Evolutionary conservation across 176 grass and related monocot genomes (phyloP).

Genomic region (Dactylis glomerata): DNA sequence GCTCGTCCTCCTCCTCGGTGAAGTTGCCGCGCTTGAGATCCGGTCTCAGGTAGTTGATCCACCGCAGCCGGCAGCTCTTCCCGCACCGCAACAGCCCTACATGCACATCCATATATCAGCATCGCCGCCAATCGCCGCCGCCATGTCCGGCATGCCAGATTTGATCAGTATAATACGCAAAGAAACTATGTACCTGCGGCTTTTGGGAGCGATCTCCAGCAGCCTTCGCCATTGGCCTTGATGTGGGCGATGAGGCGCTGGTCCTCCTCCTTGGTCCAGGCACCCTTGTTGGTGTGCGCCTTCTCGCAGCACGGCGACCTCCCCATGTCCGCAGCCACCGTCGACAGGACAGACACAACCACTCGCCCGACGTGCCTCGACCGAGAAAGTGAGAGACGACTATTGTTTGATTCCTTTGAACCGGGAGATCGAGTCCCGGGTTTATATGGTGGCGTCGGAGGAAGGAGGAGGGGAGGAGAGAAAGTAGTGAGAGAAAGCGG

Average conservation of each 20-base stretch:
- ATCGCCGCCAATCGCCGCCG: neutral
- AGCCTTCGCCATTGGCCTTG: constrained; percentile 75
- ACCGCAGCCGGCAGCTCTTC: constrained; percentile 81
- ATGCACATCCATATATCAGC: neutral
- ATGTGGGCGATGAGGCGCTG: constrained; percentile 78
- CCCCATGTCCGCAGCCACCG: constrained; percentile 37
- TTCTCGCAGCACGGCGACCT: constrained; percentile 96
- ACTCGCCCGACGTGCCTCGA: neutral
- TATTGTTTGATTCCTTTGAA: neutral
- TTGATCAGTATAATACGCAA: neutral
- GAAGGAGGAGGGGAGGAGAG: neutral
- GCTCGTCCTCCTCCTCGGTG: constrained; percentile 65
- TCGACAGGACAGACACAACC: neutral
- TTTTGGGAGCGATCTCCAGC: constrained; percentile 86
- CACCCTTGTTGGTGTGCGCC: constrained; percentile 92
- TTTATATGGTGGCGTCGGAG: neutral
- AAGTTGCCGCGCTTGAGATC: constrained; percentile 92
- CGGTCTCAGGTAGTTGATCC: constrained; percentile 84
- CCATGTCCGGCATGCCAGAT: neutral
- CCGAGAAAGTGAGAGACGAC: neutral
- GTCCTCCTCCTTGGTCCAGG: constrained; percentile 94
- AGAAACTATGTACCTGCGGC: constrained; percentile 68
- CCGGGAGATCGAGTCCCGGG: neutral
- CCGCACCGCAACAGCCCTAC: constrained; percentile 70
- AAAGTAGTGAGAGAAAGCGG: constrained; percentile 14